Base-by-base conservation (phyloP, 2,329 filamentous ascomycete species). In the Aspergillus fumigatus region DNA sequence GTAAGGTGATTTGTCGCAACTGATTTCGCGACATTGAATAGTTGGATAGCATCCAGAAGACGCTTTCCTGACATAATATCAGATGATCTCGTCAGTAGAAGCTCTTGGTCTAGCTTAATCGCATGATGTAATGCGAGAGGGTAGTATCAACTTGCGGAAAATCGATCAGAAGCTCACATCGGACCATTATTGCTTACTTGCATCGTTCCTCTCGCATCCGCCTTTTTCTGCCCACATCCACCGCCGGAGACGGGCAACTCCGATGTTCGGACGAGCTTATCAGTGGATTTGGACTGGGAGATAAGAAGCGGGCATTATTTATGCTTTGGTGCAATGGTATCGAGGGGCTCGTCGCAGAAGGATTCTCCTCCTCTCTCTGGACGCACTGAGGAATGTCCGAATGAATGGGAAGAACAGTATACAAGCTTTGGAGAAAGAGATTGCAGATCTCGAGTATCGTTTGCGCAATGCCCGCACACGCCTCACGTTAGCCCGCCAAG, bases 41-140 rank as follows among this genome's bases (percentile, higher is more conserved):
- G 79, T 59, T 86, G 84, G 63, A 86, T 84, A 65, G 88, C 78
- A 76, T 92, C 89, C 70, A 92, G 68, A 81, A 84, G 76, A 83
- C 87, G 76, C 82, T 83, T 80, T 56, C 80, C 80, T 54, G 80
- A 77, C 81, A 84, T 84, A 41, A 49, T 68, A 51, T 49, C 51
- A 52, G 9, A 23, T 21, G 47, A 21, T 23, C 32, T 32, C 35
- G n/a, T 53, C 50, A 50, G 49, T 23, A 56, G 17, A 50, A 23
- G 19, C 52, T 38, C 32, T 27, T 21, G 25, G n/a, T 43, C 59
- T 55, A 58, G 48, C 50, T 50, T 53, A 54, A 60, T 62, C 51
- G 60, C 67, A 68, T 68, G 48, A 57, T 59, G 55, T 27, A 25
- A 57, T 54, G 51, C 51, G 25, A 48, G 35, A 26, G 21, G 19